Evolutionary conservation across 208 protist species (phyloP), one percentile per base, ranked within the genome.

Genomic region (Crithidia sp.): DNA sequence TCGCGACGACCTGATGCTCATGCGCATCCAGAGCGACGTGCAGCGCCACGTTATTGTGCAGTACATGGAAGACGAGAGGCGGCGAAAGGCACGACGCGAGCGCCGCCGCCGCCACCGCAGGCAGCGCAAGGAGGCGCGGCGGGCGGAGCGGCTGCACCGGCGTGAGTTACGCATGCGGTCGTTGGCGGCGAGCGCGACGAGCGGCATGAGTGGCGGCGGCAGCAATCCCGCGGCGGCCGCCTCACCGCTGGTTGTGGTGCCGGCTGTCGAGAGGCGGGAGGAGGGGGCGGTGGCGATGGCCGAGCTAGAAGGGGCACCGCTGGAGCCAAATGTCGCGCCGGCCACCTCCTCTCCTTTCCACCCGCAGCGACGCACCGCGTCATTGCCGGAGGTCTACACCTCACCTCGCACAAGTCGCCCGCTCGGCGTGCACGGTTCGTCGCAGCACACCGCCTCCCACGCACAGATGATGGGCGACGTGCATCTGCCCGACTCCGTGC

Each of bases 1-100:
- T 56, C 69, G 70, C 10, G 76, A 84, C 10, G 79, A 84, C 49
- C 67, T 84, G 5, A 62, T 74, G 50, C 55, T 76, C 19, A 77
- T 84, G 70, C 68, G 68, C 57, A 80, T 74, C 4, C 63, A 74
- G 43, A 74, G 68, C 52, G 70, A 73, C 36, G 37, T 82, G 28
- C 57, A 71, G 53, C 70, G 67, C 43, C 64, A 82, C 59, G 76
- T 67, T 40, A 65, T 71, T 16, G 40, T 74, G 52, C 59, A 67
- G 62, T 75, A 54, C 55, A 50, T 53, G 55, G 68, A 67, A 16
- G 68, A 56, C 41, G 28, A 54, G 61, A 58, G 44, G 68, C 57
- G 56, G 45, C 57, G 44, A 2, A 64, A 68, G 55, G 14, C 41
- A 2, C 56, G 56, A 5, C 44, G 54, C 52, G 40, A 55, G 50